Evolutionary conservation across 805 yeast genomes (phyloP), one percentile per base, ranked within the genome.

Genomic region (Yarrowia yakushimensis): DNA sequence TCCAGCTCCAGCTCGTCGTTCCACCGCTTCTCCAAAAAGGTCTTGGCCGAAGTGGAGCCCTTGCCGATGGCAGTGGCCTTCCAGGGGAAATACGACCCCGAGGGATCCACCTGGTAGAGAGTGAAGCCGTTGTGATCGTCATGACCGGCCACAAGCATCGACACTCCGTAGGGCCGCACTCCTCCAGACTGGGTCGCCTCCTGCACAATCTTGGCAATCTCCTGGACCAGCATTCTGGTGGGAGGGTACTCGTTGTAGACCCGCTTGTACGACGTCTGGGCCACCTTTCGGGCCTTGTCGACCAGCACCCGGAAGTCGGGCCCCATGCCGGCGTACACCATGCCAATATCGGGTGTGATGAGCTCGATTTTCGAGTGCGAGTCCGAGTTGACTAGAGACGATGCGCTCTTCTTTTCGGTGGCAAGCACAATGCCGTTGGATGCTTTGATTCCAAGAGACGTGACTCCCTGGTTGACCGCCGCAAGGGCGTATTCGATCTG

Each of bases 121-220:
- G 88, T 88, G 75, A 83, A 92, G 28, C 85, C 85, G 69, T 81
- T 84, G 64, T 80, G 80, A 36, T 87, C 90, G 73, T 94, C 98
- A 73, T 90, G 83, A 22, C 99, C 99, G 10, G 97, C 99, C 18
- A 94, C 91, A 63, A 94, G 79, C 63, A 94, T 78, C 11, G 97
- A 90, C 22, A 96, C 97, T 65, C 99, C 99, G 73, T 85, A 94
- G n/a, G 99, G 99, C 73, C 99, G 85, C 66, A 94, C 97, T 76
- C 99, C 99, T 59, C 97, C 99, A 60, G 91, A 86, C 74, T 94
- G 99, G 1, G 98, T 94, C n/a, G 96, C 92, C 74, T 93, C 97
- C 76, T 94, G 99, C 90, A 94, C 96, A 61, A 91, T 86, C 71
- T 88, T 88, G 61, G 99, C 99, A 67, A 94, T 85, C 74, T 94